Conservation (phyloP, 495 filamentous ascomycete species). For the Penicillium cosmopolitanum region DNA sequence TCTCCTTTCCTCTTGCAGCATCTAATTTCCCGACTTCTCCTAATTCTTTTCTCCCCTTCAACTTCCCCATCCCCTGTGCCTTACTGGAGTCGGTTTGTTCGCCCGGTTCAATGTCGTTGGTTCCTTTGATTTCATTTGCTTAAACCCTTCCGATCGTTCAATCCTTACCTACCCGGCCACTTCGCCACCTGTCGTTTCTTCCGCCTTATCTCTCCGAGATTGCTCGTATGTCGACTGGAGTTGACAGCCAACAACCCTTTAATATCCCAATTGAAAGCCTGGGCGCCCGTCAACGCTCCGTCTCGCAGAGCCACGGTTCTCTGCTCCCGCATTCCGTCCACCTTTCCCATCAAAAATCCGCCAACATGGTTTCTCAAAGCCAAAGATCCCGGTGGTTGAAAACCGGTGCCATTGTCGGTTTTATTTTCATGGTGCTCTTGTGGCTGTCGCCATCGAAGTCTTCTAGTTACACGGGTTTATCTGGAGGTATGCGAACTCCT, state of each 20-base stretch:
- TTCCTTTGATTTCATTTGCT: slow-evolving; percentile 8
- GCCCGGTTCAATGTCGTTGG: slow-evolving; percentile 39
- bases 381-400: slow-evolving; percentile 81
- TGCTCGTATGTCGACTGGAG: slow-evolving; percentile 56
- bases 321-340: slow-evolving; percentile 16
- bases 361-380: slow-evolving; percentile 64
- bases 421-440: slow-evolving; percentile 74
- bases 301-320: slow-evolving; percentile 34
- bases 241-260: slow-evolving; percentile 37
- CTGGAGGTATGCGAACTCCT: slow-evolving; percentile 39
- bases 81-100: slow-evolving; percentile 30
- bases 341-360: slow-evolving; percentile 25
- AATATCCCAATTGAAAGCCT: slow-evolving; percentile 22
- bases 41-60: slow-evolving; percentile 20
- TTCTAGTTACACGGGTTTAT: slow-evolving; percentile 34
- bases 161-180: slow-evolving; percentile 22
- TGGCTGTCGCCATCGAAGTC: slow-evolving; percentile 66
- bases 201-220: slow-evolving; percentile 19
- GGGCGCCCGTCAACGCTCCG: slow-evolving; percentile 39
- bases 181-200: slow-evolving; percentile 20
- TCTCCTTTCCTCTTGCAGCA: slow-evolving; percentile 24
- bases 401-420: slow-evolving; percentile 75
- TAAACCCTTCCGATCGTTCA: slow-evolving; percentile 33
- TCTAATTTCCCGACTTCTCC: slow-evolving; percentile 8
- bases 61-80: slow-evolving; percentile 17